These are phyloP conservation scores for Pyrrhoderma noxium DNA, from an alignment of 1,284 basidiomycete genomes.

Conservation along the genomic window DNA sequence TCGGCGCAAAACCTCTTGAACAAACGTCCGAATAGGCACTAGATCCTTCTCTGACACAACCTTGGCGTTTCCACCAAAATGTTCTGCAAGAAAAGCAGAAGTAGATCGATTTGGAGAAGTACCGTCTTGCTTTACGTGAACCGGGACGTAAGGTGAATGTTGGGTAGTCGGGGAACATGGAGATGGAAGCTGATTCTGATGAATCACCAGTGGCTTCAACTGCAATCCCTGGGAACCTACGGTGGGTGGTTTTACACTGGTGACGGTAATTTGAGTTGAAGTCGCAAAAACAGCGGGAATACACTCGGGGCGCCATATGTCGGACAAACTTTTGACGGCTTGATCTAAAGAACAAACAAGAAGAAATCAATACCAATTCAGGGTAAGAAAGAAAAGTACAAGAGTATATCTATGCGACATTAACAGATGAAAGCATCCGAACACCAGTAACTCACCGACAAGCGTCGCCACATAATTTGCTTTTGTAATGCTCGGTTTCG, in stretches of 20 bases:
- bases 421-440: neutral
- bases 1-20: conserved; percentile 69
- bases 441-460: conserved; percentile 52
- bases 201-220: conserved; percentile 2
- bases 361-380: conserved; percentile 9
- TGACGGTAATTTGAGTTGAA: conserved; percentile 30
- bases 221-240: conserved; percentile 11
- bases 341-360: conserved; percentile 43
- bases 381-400: neutral
- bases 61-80: conserved; percentile 20
- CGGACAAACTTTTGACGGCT: conserved; percentile 63
- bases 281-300: conserved; percentile 55
- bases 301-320: conserved; percentile 69
- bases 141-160: conserved; percentile 19
- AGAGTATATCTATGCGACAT: neutral
- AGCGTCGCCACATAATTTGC: conserved; percentile 56
- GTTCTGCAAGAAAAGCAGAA: neutral
- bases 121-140: conserved; percentile 17
- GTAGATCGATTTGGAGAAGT: conserved; percentile 15
- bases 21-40: conserved; percentile 59
- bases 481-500: conserved; percentile 38
- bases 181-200: conserved; percentile 44
- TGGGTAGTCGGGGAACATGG: conserved; percentile 22
- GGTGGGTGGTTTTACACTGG: conserved; percentile 21
- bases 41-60: conserved; percentile 29